phyloP scores from a whole-genome alignment of 495 filamentous ascomycete genomes.

The Aspergillus asperescens region DNA sequence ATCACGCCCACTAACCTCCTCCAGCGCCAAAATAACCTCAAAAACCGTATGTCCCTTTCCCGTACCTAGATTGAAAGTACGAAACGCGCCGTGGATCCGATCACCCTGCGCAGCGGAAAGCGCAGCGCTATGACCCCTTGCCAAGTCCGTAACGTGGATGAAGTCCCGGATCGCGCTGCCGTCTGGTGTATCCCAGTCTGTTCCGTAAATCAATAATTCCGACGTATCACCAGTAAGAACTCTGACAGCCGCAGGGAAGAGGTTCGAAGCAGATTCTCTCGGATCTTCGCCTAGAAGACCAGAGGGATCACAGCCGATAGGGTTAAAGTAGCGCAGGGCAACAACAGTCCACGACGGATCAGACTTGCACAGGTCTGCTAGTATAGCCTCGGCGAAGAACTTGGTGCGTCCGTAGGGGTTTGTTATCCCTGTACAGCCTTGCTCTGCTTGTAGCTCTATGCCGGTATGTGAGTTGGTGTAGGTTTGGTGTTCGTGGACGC shows the following conservation, averaged over 20 bases:
- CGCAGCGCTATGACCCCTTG: conserved; percentile 56
- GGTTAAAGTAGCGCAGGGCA: conserved; percentile 61
- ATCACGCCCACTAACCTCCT: conserved; percentile 23
- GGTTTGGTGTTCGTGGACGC: conserved; percentile 45
- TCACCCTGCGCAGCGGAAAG: conserved; percentile 32
- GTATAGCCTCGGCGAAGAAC: conserved; percentile 58
- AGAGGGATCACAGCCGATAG: conserved; percentile 57
- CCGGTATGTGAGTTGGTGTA: conserved; percentile 23
- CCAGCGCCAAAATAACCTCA: conserved; percentile 43
- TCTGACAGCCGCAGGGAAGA: conserved; percentile 53
- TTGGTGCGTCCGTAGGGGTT: conserved; percentile 61
- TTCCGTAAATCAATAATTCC: conserved; percentile 52
- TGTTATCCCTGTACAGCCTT: conserved; percentile 49
- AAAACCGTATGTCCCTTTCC: conserved; percentile 45
- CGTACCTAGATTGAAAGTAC: conserved; percentile 48
- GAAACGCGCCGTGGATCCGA: conserved; percentile 33
- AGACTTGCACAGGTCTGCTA: conserved; percentile 50
- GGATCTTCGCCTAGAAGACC: conserved; percentile 59
- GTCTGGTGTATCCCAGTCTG: conserved; percentile 57
- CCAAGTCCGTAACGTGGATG: conserved; percentile 58
- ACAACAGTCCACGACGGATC: conserved; percentile 56
- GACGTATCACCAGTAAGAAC: conserved; percentile 49
- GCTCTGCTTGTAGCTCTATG: conserved; percentile 20
- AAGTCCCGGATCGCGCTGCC: conserved; percentile 52
- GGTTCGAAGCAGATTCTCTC: conserved; percentile 51